Evolutionary conservation across 2,329 filamentous ascomycete genomes (phyloP), one percentile per base, ranked within the genome.

Genomic region (Pezicula neosporulosa): DNA sequence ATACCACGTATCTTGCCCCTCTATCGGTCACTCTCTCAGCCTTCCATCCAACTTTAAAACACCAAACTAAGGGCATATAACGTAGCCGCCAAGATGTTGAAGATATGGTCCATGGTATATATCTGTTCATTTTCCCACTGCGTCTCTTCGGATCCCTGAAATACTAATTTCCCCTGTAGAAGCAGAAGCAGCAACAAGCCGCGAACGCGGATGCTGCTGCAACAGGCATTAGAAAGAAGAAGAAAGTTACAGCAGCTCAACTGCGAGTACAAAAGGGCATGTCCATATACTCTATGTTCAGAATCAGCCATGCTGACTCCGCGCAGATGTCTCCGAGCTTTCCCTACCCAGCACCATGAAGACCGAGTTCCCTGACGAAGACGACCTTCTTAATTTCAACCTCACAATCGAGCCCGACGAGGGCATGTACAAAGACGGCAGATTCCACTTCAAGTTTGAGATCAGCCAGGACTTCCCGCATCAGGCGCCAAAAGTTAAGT

Each of bases 71-170:
- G 30, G 3, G 7, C 30, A 48, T 13, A 33, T 3, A 10, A 10
- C 30, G 7, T 13, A 33, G 37, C 45, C 45, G 51, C 60, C 75
- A 92, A 77, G 68, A 97, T 97, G 94, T 81, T 97, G 80, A 97
- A 97, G 78, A 97, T 97, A 78, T 97, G 93, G 94, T 96, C 91
- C 65, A 96, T 97, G 93, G 91, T 95, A 77, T 47, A 80, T 65
- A 13, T 27, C 24, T 42, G 42, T 13, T 36, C 37, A 18, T 15
- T 9, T 41, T 36, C 47, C 30, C 13, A 27, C 16, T 16, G 28
- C 38, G 16, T 18, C 24, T 4, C 33, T n/a, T 28, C 35, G 13
- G 13, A 10, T 38, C 41, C 30, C 44, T 44, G 18, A 19, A 42
- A 42, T 12, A 8, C 16, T 24, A 18, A 24, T 16, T 6, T 44